Evolutionary conservation across 768 basidiomycete species (phyloP).

Genomic region (Lactarius trivialis): DNA sequence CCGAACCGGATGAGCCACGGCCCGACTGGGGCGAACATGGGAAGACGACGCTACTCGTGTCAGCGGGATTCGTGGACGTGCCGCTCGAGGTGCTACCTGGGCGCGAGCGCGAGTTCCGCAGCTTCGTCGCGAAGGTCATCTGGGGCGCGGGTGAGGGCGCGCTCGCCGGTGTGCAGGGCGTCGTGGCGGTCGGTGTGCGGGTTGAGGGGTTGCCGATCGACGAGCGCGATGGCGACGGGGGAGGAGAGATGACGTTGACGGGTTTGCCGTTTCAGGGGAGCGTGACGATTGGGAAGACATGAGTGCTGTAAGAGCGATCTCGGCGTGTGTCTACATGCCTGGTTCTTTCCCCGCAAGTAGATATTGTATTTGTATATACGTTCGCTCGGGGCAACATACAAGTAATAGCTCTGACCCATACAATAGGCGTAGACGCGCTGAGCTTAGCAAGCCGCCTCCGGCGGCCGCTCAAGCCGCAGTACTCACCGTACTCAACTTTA

Average conservation of each 20-base stretch:
- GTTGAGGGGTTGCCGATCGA: slow-evolving; percentile 13
- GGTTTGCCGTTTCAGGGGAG: slow-evolving; percentile 21
- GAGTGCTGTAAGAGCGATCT: neutral
- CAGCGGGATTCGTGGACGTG: slow-evolving; percentile 63
- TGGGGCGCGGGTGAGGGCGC: slow-evolving; percentile 13
- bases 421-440: too few relatives aligned
- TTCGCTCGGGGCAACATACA: neutral
- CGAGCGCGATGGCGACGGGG: neutral
- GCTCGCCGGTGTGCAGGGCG: slow-evolving; percentile 19
- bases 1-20: slow-evolving; percentile 37
- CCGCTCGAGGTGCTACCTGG: slow-evolving; percentile 75
- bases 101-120: slow-evolving; percentile 66
- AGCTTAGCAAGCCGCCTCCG: too few relatives aligned
- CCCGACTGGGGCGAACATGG: slow-evolving; percentile 37
- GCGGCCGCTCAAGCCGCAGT: too few relatives aligned
- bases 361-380: neutral
- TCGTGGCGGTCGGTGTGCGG: slow-evolving; percentile 13
- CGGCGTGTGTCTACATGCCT: neutral
- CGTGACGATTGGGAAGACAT: slow-evolving; percentile 14
- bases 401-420: too few relatives aligned
- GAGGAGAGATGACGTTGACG: slow-evolving; percentile 5
- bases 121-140: slow-evolving; percentile 68
- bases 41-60: slow-evolving; percentile 51
- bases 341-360: neutral
- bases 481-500: too few relatives aligned